These are phyloP conservation scores for Aspergillus fructus DNA, from an alignment of 2,329 filamentous ascomycete species.

Conservation along the genomic window DNA sequence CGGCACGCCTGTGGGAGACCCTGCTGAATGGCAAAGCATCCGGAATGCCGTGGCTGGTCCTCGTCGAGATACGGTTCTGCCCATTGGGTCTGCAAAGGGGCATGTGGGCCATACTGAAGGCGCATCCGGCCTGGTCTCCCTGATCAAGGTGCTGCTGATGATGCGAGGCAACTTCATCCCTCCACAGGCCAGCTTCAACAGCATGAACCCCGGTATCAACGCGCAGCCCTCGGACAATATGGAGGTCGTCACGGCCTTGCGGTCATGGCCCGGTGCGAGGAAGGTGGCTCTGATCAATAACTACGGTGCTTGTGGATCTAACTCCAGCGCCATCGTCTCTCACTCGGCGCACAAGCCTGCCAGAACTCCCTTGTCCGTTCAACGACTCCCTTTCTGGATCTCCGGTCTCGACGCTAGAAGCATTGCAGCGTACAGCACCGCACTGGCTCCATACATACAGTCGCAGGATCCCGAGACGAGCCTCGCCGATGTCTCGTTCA, in stretches of 20 bases:
- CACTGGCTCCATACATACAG: neutral
- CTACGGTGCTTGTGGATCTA: neutral
- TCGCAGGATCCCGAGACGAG: neutral
- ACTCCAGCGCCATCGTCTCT: neutral
- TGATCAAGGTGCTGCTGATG: neutral
- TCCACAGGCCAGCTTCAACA: neutral
- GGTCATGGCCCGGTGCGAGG: neutral
- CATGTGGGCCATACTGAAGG: neutral
- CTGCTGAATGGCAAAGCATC: neutral
- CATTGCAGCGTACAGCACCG: neutral
- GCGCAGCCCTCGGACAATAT: neutral
- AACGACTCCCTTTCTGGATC: neutral
- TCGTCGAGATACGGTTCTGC: neutral
- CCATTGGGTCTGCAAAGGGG: neutral
- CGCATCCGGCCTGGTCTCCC: neutral
- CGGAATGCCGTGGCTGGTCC: neutral
- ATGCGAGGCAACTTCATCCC: neutral
- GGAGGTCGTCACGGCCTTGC: neutral
- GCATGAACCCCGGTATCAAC: neutral
- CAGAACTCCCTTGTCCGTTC: neutral
- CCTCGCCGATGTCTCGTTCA: neutral
- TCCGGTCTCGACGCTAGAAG: neutral
- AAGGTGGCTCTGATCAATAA: constrained; percentile 1
- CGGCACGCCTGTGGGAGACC: neutral
- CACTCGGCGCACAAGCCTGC: neutral